Evolutionary conservation across 345 rosid species (phyloP), one percentile per base, ranked within the genome.

Genomic region (Gossypium ekmanianum): DNA sequence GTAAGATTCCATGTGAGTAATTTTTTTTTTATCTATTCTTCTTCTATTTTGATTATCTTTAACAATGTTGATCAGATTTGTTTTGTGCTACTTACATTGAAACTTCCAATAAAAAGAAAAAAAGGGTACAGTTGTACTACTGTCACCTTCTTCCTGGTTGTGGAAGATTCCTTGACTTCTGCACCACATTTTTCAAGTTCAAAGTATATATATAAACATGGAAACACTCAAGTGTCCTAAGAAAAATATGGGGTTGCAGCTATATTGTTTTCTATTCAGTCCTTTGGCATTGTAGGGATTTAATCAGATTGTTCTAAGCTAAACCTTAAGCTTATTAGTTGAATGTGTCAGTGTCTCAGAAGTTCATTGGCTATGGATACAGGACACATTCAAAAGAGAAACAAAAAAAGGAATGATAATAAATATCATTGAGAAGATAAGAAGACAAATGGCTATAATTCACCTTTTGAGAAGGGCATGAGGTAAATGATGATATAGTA

Each of bases 51-150:
- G 77, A 73, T 79, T 81, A 65, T 82, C 74, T 29, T 29, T 44
- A 55, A 70, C 75, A 57, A 57, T 65, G 56, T 69, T 75, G 55
- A 51, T 43, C 9, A 24, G 45, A 56, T 20, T 61, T 8, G 10
- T 50, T n/a, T 74, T 22, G 45, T 24, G 58, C 20, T 63, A 18
- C 80, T 77, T 77, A 0, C 77, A 41, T 71, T 84, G 79, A 76
- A 81, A 43, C 74, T 79, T 48, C 14, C 79, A 74, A 66, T 5
- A 20, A 72, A 44, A 74, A 81, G 70, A 70, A 77, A 69, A 54
- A 24, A 57, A 57, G 29, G 4, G 29, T 3, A 57, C 41, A 26
- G 9, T 45, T 26, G 17, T 57, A 22, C 29, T 10, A 51, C 73
- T 57, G 76, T 73, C 74, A 72, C 34, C 72, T 9, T 67, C 74